Percentiles rank a stretch among this genome's conserved stretches.
Evolutionary conservation across 306 rosid species (phyloP).

Genomic region (Styphnolobium japonicum): DNA sequence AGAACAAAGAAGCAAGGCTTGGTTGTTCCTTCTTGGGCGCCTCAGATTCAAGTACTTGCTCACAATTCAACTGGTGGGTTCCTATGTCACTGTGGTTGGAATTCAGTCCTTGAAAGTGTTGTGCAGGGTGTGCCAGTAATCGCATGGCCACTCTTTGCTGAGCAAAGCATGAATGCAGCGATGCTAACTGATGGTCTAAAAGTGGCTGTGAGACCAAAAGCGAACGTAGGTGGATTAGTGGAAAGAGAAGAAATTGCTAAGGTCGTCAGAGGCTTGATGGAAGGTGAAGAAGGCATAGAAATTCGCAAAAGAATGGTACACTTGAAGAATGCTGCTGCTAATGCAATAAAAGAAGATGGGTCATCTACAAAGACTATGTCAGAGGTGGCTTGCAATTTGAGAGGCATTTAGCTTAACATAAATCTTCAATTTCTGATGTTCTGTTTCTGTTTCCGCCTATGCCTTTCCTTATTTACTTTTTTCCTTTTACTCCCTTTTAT

Average conservation of each 20-base stretch:
- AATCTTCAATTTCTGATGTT: background rate
- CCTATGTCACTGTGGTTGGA: slow-evolving; percentile 37
- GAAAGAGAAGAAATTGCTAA: slow-evolving; percentile 35
- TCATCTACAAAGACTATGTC: slow-evolving; percentile 36
- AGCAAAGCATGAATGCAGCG: slow-evolving; percentile 26
- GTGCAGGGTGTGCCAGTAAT: slow-evolving; percentile 25
- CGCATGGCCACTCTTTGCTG: slow-evolving; percentile 39
- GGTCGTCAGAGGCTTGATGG: slow-evolving; percentile 18
- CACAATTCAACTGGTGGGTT: slow-evolving; percentile 32
- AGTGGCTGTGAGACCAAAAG: slow-evolving; percentile 40
- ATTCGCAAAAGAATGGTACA: background rate
- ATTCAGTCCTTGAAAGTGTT: slow-evolving; percentile 32
- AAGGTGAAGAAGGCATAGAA: slow-evolving; percentile 26
- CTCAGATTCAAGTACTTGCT: slow-evolving; percentile 27
- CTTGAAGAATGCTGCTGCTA: slow-evolving; percentile 22
- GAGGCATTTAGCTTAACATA: background rate
- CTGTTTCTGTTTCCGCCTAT: no score
- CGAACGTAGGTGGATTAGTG: slow-evolving; percentile 11
- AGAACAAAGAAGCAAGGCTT: slow-evolving; percentile 32
- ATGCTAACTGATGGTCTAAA: slow-evolving; percentile 1
- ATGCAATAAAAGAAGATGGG: slow-evolving; percentile 20
- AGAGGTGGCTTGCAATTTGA: slow-evolving; percentile 13
- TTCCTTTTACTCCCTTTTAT: no score
- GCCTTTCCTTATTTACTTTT: no score
- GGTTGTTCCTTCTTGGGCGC: slow-evolving; percentile 29